These are phyloP conservation scores for Phytophthora sp. DNA, from an alignment of 352 stramenopile species.

Conservation along the genomic window DNA sequence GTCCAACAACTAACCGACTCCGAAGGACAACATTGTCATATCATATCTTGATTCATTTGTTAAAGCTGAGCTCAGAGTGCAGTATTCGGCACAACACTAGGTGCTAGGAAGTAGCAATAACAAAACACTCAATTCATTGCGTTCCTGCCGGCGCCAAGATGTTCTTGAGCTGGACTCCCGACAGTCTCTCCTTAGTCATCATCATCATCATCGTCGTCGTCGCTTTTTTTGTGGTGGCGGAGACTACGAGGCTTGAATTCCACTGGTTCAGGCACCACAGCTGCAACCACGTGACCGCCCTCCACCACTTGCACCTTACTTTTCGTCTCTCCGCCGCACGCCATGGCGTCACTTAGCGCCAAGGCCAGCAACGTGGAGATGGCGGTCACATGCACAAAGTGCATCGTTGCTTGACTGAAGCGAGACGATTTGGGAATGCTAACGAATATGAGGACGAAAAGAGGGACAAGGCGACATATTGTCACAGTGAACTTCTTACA, in stretches of 20 bases:
- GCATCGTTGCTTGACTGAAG: neutral
- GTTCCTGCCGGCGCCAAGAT: no score
- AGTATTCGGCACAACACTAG: no score
- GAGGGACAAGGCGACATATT: neutral
- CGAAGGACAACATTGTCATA: slow-evolving; percentile 39
- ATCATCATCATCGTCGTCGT: slow-evolving; percentile 5
- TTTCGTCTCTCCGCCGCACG: neutral
- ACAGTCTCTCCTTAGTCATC: slow-evolving; percentile 1
- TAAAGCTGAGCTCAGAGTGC: no score
- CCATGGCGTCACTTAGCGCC: neutral
- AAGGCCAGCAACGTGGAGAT: neutral
- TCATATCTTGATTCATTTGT: slow-evolving; percentile 19
- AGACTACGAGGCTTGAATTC: neutral
- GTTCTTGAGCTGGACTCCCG: no score
- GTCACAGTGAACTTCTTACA: no score
- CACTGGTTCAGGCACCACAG: neutral
- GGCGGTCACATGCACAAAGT: neutral
- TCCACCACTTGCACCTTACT: neutral
- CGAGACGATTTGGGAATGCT: neutral
- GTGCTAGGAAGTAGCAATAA: no score
- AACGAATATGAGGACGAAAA: neutral
- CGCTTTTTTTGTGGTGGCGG: neutral
- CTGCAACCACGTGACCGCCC: no score
- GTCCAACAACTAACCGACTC: slow-evolving; percentile 54
- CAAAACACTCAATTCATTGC: no score